Evolutionary conservation across 2,329 filamentous ascomycete species (phyloP).

Genomic region (Talaromyces rugulosus): DNA sequence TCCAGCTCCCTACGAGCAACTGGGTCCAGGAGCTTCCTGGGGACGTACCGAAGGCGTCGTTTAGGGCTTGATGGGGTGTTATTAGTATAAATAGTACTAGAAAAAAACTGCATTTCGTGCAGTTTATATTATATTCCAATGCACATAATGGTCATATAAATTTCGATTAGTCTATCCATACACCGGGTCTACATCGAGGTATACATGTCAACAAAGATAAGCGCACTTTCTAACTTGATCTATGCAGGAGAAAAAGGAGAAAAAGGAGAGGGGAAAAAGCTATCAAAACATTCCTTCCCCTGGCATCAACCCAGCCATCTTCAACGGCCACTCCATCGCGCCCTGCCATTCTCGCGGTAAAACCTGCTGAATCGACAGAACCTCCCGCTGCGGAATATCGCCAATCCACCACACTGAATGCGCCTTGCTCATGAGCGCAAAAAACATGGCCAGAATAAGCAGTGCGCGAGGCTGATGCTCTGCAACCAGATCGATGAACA

Average conservation of each 20-base stretch:
- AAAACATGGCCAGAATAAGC: constrained; percentile 28
- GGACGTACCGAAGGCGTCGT: background rate
- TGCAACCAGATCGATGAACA: constrained; percentile 25
- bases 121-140: too few species aligned
- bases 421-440: constrained; percentile 25
- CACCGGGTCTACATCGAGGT: background rate
- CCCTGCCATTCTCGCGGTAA: constrained; percentile 26
- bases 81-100: background rate
- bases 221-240: background rate
- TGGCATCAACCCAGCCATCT: constrained; percentile 4
- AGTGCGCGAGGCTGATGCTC: constrained; percentile 25
- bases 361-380: constrained; percentile 21
- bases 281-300: background rate
- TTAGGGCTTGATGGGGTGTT: background rate
- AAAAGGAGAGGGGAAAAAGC: background rate
- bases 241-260: background rate
- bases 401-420: constrained; percentile 25
- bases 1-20: background rate
- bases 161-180: background rate
- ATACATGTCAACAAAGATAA: background rate
- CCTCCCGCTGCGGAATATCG: constrained; percentile 22
- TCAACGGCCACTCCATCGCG: constrained; percentile 26
- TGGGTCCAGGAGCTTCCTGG: background rate
- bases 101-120: background rate
- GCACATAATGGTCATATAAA: too few species aligned